Conservation (phyloP, 2,329 filamentous ascomycete species). For the Aspergillus carbonarius region DNA sequence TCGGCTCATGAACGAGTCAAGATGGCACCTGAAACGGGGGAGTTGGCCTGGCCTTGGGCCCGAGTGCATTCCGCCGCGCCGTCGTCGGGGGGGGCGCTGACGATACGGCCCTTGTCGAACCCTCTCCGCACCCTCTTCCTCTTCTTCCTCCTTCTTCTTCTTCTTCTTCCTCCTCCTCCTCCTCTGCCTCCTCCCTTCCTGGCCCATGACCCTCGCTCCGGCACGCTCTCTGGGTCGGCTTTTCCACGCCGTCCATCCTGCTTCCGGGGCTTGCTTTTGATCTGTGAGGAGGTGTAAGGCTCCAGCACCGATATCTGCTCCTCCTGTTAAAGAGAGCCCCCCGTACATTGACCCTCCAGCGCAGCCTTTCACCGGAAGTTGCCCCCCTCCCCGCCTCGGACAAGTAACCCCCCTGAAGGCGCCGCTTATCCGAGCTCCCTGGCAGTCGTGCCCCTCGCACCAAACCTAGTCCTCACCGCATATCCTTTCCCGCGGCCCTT, state of each 20-base stretch:
- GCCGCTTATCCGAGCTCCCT: background rate
- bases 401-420: background rate
- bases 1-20: background rate
- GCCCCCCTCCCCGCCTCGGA: constrained; percentile 5
- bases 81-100: constrained; percentile 5
- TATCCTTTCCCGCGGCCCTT: constrained; percentile 1
- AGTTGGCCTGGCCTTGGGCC: background rate
- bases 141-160: background rate
- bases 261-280: background rate
- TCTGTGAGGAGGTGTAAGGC: background rate
- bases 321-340: constrained; percentile 12
- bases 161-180: background rate
- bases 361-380: constrained; percentile 6
- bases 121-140: constrained; percentile 1
- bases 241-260: background rate
- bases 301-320: background rate
- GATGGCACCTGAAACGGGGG: background rate
- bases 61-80: constrained; percentile 19
- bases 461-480: constrained; percentile 4
- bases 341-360: constrained; percentile 2
- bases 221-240: background rate
- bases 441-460: background rate
- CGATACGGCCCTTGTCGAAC: constrained; percentile 10
- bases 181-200: background rate
- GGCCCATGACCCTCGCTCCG: background rate